A percentile compares a stretch with the other conserved stretches of the same genome.
phyloP scores from a whole-genome alignment of 2,329 filamentous ascomycete genomes.

The Aspergillus niger region DNA sequence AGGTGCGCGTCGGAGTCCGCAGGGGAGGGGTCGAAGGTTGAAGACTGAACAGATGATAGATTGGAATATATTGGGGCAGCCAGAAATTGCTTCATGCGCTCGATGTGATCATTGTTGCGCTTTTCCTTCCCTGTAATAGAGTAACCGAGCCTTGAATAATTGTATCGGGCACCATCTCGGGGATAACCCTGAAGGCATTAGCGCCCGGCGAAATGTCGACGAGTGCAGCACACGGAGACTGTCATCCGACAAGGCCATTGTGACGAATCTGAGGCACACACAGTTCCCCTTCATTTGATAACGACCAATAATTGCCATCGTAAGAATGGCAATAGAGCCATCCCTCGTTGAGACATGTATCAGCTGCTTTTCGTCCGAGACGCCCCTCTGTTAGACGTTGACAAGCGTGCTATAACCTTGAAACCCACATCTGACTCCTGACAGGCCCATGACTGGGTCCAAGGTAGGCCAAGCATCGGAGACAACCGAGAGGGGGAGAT shows the following conservation, averaged over 20 bases:
- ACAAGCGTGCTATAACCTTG: neutral
- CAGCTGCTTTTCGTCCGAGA: neutral
- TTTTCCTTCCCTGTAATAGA: neutral
- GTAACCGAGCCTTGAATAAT: neutral
- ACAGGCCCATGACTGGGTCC: neutral
- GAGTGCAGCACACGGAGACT: too few species aligned
- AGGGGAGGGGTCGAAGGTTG: neutral
- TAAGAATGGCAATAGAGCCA: neutral
- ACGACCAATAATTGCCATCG: too few species aligned
- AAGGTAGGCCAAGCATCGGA: neutral
- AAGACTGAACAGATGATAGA: neutral
- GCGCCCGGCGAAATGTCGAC: neutral
- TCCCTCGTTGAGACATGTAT: neutral
- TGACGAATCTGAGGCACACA: neutral
- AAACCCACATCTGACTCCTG: too few species aligned
- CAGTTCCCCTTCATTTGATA: neutral
- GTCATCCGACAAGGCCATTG: neutral
- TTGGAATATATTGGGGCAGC: neutral
- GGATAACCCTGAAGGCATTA: neutral
- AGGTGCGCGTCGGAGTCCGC: conserved; percentile 10
- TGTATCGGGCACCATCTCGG: neutral
- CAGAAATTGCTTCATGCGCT: neutral
- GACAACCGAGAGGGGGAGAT: neutral
- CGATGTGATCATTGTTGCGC: neutral
- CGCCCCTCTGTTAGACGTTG: neutral